These are phyloP conservation scores for Bryum argenteum DNA, from an alignment of 225 moss, liverwort and hornwort genomes.

Conservation along the genomic window DNA sequence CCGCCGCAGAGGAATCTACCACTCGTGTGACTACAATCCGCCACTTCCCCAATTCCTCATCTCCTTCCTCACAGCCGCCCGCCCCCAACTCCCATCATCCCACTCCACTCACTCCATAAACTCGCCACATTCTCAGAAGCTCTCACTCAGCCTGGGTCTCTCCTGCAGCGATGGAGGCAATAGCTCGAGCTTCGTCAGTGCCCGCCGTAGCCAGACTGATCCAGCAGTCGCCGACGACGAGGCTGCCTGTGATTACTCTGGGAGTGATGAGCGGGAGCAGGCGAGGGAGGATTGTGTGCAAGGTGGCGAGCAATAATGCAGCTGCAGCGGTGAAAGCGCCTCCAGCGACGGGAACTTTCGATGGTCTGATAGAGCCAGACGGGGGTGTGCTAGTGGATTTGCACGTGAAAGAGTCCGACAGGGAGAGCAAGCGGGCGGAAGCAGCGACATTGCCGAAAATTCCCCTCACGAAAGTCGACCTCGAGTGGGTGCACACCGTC, in stretches of 20 bases:
- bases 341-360: background rate
- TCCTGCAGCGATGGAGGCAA: slow-evolving; percentile 36
- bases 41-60: background rate
- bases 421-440: slow-evolving; percentile 46
- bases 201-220: background rate
- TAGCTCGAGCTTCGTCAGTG: slow-evolving; percentile 17
- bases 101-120: background rate
- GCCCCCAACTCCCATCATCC: background rate
- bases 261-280: slow-evolving; percentile 9
- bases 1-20: background rate
- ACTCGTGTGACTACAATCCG: background rate
- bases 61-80: slow-evolving; percentile 8
- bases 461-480: slow-evolving; percentile 56
- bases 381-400: slow-evolving; percentile 78
- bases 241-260: background rate
- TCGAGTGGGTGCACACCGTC: slow-evolving; percentile 88
- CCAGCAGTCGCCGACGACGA: background rate
- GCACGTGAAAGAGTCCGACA: slow-evolving; percentile 54
- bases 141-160: background rate
- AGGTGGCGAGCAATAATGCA: slow-evolving; percentile 27
- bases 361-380: slow-evolving; percentile 63
- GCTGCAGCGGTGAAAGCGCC: background rate
- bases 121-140: background rate
- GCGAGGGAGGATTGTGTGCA: background rate
- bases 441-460: slow-evolving; percentile 61